Conservation (phyloP, 306 rosid species). For the Rosa multiflora region DNA sequence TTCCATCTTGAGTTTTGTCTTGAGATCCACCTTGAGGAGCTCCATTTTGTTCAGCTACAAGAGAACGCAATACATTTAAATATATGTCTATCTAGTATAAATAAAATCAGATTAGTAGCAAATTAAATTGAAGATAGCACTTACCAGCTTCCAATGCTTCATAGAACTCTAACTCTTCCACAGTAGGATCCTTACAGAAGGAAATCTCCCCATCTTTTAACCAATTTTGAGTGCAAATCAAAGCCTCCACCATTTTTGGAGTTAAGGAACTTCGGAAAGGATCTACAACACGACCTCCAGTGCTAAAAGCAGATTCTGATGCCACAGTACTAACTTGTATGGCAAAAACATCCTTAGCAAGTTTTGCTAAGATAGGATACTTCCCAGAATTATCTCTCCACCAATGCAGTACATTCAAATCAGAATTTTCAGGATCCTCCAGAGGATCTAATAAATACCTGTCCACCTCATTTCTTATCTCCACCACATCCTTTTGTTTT, state of each 20-base stretch:
- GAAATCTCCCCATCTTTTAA: not conserved
- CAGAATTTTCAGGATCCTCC: not conserved
- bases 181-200: not conserved
- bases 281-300: not conserved
- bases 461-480: not conserved
- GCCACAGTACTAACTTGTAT: not conserved
- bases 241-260: not conserved
- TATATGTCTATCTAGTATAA: no score
- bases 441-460: not conserved
- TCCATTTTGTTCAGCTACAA: no score
- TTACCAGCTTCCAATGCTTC: not conserved
- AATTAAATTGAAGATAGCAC: no score
- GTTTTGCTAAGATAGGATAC: not conserved
- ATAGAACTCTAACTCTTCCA: not conserved
- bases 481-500: not conserved
- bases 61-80: no score
- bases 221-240: not conserved
- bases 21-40: no score
- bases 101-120: no score
- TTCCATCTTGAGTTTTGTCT: no score
- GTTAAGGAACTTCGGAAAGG: not conserved
- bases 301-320: constrained; percentile 10
- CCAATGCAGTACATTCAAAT: not conserved
- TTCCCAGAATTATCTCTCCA: not conserved
- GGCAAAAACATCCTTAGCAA: not conserved